Evolutionary conservation across 352 stramenopile species (phyloP).

Genomic region (Globisporangium yorkense): DNA sequence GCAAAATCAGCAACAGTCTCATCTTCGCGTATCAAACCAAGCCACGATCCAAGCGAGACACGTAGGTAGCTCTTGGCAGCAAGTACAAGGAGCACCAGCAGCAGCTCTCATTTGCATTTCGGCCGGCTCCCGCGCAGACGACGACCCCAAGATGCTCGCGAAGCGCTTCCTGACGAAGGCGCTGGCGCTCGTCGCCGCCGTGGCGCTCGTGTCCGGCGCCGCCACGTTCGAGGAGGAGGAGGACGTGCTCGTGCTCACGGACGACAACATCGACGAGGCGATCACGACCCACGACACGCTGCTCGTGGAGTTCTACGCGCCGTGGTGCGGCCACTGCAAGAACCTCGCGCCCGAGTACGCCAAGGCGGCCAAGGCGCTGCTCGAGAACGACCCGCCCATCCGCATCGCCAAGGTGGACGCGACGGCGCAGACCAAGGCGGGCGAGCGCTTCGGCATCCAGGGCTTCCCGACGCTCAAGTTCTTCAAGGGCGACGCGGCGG

Average conservation of each 20-base stretch:
- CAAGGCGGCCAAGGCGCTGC: slow-evolving; percentile 77
- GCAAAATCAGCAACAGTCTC: neutral
- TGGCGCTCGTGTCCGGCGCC: slow-evolving; percentile 36
- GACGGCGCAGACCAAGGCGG: slow-evolving; percentile 74
- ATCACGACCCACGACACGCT: slow-evolving; percentile 80
- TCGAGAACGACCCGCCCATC: slow-evolving; percentile 66
- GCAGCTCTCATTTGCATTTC: slow-evolving; percentile 1
- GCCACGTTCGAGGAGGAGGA: slow-evolving; percentile 83
- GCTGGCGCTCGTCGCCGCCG: slow-evolving; percentile 41
- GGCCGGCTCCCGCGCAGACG: slow-evolving; percentile 1
- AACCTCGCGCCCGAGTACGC: slow-evolving; percentile 87
- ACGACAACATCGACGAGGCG: slow-evolving; percentile 90
- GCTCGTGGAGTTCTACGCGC: slow-evolving; percentile 94
- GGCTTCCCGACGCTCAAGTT: slow-evolving; percentile 93
- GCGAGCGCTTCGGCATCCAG: slow-evolving; percentile 73
- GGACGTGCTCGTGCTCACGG: slow-evolving; percentile 88
- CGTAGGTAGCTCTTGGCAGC: too few relatives aligned
- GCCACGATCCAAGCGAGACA: neutral
- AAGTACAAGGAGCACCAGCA: neutral
- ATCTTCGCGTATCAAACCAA: neutral
- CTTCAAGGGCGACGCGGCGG: slow-evolving; percentile 82
- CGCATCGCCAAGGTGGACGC: slow-evolving; percentile 88
- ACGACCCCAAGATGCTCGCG: slow-evolving; percentile 33
- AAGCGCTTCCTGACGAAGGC: slow-evolving; percentile 42
- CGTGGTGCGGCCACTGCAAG: slow-evolving; percentile 95